Conservation (phyloP, 805 yeast genomes). For the Metschnikowia continentalis region DNA sequence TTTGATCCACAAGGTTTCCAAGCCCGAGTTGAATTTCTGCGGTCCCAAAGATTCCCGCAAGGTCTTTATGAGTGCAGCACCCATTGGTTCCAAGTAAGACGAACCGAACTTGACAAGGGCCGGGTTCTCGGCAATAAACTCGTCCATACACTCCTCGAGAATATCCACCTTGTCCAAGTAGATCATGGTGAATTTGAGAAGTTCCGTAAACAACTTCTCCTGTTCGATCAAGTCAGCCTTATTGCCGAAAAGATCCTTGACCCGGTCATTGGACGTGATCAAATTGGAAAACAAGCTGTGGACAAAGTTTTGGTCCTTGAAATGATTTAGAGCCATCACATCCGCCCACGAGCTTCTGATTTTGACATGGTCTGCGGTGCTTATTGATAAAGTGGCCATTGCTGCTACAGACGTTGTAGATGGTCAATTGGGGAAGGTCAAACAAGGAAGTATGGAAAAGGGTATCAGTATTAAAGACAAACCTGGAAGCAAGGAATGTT, state of each 20-base stretch:
- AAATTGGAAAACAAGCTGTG: conserved; percentile 32
- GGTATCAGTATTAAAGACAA: not conserved
- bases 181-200: conserved; percentile 28
- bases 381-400: conserved; percentile 11
- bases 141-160: conserved; percentile 32
- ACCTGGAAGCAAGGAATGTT: not conserved
- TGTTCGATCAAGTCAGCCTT: conserved; percentile 26
- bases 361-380: conserved; percentile 16
- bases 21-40: conserved; percentile 24
- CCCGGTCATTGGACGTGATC: conserved; percentile 26
- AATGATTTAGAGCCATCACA: conserved; percentile 25
- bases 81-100: conserved; percentile 40
- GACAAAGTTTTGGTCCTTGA: conserved; percentile 29
- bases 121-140: conserved; percentile 30
- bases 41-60: conserved; percentile 34
- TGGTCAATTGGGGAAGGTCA: not conserved
- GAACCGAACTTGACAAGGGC: conserved; percentile 22
- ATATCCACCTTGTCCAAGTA: conserved; percentile 26
- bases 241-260: conserved; percentile 21
- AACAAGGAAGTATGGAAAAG: not conserved
- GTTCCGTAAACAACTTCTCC: conserved; percentile 32
- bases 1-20: conserved; percentile 39
- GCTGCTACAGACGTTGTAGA: not conserved
- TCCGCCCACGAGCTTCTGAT: conserved; percentile 34
- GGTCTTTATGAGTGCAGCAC: conserved; percentile 35